These are phyloP conservation scores for Angophora floribunda DNA, from an alignment of 345 rosid species.

Conservation along the genomic window DNA sequence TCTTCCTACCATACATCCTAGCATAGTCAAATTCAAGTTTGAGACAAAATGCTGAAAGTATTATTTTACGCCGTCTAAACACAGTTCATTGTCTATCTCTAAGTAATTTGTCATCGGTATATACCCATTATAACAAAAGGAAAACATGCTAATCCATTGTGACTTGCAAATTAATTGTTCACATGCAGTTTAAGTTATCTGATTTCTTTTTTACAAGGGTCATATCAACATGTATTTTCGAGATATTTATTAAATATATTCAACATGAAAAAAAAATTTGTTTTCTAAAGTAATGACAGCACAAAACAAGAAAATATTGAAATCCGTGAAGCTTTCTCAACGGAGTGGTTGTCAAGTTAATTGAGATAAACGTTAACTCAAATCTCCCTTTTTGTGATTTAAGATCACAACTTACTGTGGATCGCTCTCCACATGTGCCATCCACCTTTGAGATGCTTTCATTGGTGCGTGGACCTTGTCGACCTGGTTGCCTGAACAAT, in stretches of 20 bases:
- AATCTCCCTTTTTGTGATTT: not conserved
- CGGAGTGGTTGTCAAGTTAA: not conserved
- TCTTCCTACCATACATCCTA: not conserved
- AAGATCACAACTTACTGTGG: not conserved
- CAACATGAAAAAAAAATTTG: not conserved
- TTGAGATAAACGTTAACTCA: not conserved
- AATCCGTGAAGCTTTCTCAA: not conserved
- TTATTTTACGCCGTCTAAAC: rapidly evolving
- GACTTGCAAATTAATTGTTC: not conserved
- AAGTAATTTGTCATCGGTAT: not conserved
- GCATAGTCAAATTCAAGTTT: not conserved
- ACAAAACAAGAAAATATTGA: not conserved
- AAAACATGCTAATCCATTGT: not conserved
- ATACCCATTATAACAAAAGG: not conserved
- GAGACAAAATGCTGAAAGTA: not conserved
- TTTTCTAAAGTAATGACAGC: not conserved
- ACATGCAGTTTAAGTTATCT: not conserved
- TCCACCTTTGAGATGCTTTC: not conserved
- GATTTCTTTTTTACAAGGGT: not conserved
- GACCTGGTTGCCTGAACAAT: not conserved
- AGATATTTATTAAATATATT: not conserved
- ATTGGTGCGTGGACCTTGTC: not conserved
- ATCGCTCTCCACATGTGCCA: not conserved
- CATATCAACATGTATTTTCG: rapidly evolving
- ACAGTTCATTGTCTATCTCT: not conserved